Base-by-base conservation (phyloP, 2,329 filamentous ascomycete genomes). In the Pseudogymnoascus sp. region DNA sequence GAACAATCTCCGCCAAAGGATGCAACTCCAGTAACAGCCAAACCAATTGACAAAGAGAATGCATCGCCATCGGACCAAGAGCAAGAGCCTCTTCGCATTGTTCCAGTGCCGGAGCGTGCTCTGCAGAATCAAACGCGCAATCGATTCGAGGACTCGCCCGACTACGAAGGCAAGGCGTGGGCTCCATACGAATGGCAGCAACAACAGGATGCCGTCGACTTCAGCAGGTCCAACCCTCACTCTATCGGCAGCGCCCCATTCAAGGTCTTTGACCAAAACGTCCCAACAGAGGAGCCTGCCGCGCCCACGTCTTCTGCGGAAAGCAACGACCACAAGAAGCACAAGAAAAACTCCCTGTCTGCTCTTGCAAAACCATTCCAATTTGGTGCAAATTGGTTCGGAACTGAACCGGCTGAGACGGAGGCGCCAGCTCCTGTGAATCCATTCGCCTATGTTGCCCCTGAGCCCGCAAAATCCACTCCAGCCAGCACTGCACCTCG, bases 291-390 rank as follows among this genome's bases (percentile, higher is more conserved):
- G 46, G 68, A 64, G 15, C 35, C 59, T 15, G 59, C 33, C 40
- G 38, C 35, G 15, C 59, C 59, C 21, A 19, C 33, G 7, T 23
- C 59, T 26, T 17, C 35, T 11, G 19, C 59, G 23, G 62, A 63
- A 23, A 38, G 6, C 17, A 42, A 60, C 23, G 59, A 60, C 35
- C 29, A 62, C 40, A 74, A 73, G 68, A 68, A 59, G 10, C 71
- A 76, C 67, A 77, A 83, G 71, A 70, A 75, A 35, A 76, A 83
- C 70, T 85, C 85, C 4, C 78, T 93, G 23, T 93, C 90, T 37
- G 88, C 89, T 3, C 81, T 85, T 15, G 89, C 90, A 0, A 85
- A 84, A 69, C 82, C 88, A 0, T 96, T 95, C 72, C 82, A 73
- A 50, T 72, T 71, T 44, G 69, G 64, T 40, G 65, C 69, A 19